Evolutionary conservation across 2,329 filamentous ascomycete species (phyloP), one percentile per base, ranked within the genome.

Genomic region (Penicillium sp.): DNA sequence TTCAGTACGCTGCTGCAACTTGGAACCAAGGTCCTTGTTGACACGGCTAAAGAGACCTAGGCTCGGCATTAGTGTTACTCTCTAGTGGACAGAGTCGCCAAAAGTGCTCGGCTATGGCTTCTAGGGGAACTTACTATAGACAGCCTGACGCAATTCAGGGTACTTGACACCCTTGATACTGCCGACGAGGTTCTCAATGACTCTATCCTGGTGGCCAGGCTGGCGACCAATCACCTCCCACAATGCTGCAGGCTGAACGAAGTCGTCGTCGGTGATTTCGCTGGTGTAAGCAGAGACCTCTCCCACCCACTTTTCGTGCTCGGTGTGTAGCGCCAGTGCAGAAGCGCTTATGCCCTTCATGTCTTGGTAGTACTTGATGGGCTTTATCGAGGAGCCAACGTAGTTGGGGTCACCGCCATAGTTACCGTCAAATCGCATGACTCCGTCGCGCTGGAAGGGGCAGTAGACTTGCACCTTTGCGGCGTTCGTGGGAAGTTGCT

Each of bases 341-440:
- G 38, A 26, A 8, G 56, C 47, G 29, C 38, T 57, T 2, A 45
- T 16, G 16, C 47, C 47, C 33, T 55, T 57, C 23, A 53, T 33
- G 2, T 59, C 51, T 6, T 33, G 51, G 31, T 58, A 60, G 45
- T 59, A 64, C 2, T 41, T 56, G 9, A 52, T 64, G 7, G 70
- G 67, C 33, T 65, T 51, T 4, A 72, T 48, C 13, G 58, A 57
- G 1, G 66, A 70, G 29, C 62, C 58, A 9, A 70, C 58, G 62
- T 85, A 86, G 69, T 81, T 82, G 6, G 82, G 81, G 64, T 84
- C 80, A 6, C 74, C 73, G 47, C 82, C 83, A 60, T 85, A 83
- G 71, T 85, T 85, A 52, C 76, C 77, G 9, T 64, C 61, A 36
- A 73, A 68, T 45, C 65, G 65, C 70, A 73, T 74, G 18, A 54